phyloP scores from a whole-genome alignment of 805 yeast genomes.

The Starmerella khaoyaiensis region DNA sequence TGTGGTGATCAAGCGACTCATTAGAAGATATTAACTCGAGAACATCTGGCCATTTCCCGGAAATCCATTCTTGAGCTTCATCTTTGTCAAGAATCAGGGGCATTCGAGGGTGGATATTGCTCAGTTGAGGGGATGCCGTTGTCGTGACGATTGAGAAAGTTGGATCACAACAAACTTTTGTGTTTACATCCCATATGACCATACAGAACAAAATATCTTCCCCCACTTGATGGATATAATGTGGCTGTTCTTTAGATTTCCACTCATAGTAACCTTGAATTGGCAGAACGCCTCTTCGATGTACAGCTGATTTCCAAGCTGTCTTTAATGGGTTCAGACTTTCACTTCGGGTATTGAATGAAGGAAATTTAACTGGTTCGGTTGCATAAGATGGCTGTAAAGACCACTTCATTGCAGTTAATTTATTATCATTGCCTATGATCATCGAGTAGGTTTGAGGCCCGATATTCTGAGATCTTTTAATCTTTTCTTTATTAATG shows the following conservation, averaged over 20 bases:
- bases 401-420: conserved; percentile 57
- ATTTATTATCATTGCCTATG: not conserved
- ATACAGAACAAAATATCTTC: conserved; percentile 50
- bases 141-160: conserved; percentile 65
- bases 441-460: conserved; percentile 13
- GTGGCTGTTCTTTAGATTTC: conserved; percentile 47
- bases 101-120: conserved; percentile 66
- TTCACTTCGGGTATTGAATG: conserved; percentile 65
- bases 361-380: conserved; percentile 18
- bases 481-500: not conserved
- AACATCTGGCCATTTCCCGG: conserved; percentile 45
- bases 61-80: conserved; percentile 41
- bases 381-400: conserved; percentile 41
- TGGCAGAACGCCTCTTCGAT: conserved; percentile 60
- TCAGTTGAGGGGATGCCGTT: conserved; percentile 44
- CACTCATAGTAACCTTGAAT: conserved; percentile 82
- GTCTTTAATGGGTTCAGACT: conserved; percentile 36
- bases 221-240: conserved; percentile 46
- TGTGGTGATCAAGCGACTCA: conserved; percentile 37
- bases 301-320: conserved; percentile 45
- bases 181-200: conserved; percentile 35
- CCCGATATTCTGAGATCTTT: conserved; percentile 11
- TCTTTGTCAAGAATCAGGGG: conserved; percentile 51
- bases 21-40: conserved; percentile 33
- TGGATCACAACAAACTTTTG: conserved; percentile 17